Evolutionary conservation across 2,329 filamentous ascomycete genomes (phyloP).

Genomic region (Hymenoscyphus occultus): DNA sequence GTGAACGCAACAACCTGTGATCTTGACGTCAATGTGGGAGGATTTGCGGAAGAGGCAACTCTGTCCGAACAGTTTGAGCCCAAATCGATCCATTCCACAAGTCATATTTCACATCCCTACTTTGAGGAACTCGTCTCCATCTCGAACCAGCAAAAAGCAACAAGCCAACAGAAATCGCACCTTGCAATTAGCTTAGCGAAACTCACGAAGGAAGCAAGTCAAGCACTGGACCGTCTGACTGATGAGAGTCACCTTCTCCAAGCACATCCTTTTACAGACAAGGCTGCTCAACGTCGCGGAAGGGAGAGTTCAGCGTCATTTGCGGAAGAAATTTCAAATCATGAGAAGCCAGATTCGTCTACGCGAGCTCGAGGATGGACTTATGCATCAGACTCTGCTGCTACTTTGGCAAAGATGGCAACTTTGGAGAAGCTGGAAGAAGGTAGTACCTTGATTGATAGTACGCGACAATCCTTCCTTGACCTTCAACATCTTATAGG

Average conservation of each 20-base stretch:
- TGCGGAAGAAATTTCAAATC: slow-evolving; percentile 42
- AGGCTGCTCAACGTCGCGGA: slow-evolving; percentile 23
- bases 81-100: slow-evolving; percentile 26
- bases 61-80: background rate
- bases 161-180: slow-evolving; percentile 58
- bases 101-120: slow-evolving; percentile 54
- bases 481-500: slow-evolving; percentile 51
- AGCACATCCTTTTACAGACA: slow-evolving; percentile 45
- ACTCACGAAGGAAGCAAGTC: slow-evolving; percentile 49
- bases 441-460: slow-evolving; percentile 54
- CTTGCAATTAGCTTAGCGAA: slow-evolving; percentile 49
- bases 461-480: slow-evolving; percentile 48
- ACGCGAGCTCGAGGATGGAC: slow-evolving; percentile 55
- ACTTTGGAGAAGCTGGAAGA: slow-evolving; percentile 59
- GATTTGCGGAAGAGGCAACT: slow-evolving; percentile 4
- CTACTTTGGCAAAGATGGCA: slow-evolving; percentile 54
- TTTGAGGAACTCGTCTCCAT: slow-evolving; percentile 51
- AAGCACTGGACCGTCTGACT: slow-evolving; percentile 51
- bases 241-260: slow-evolving; percentile 62
- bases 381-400: slow-evolving; percentile 57
- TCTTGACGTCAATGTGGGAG: slow-evolving; percentile 13
- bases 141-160: slow-evolving; percentile 54
- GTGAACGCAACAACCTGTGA: slow-evolving; percentile 15
- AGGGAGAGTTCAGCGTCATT: slow-evolving; percentile 41
- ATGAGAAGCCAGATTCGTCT: slow-evolving; percentile 42